Percentiles rank a stretch among this genome's conserved stretches.
These are phyloP conservation scores for Mycena maculata DNA, from an alignment of 768 basidiomycete genomes.

Conservation along the genomic window DNA sequence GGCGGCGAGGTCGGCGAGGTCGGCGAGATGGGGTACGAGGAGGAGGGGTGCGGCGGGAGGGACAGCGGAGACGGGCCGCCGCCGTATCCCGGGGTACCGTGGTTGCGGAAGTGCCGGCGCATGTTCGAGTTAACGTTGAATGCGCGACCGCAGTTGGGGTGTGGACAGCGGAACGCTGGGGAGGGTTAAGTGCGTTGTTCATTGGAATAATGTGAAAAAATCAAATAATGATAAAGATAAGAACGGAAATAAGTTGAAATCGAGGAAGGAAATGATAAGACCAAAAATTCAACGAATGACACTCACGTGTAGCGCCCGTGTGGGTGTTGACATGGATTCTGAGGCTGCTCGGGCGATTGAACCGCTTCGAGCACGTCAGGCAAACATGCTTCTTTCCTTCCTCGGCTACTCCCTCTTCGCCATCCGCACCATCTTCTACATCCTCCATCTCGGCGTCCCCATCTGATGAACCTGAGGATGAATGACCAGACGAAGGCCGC, in stretches of 20 bases:
- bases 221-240: conserved; percentile 38
- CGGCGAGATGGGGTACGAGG: background rate
- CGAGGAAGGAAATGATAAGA: background rate
- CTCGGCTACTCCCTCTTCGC: conserved; percentile 36
- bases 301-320: conserved; percentile 75
- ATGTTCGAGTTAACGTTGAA: conserved; percentile 40
- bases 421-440: conserved; percentile 38
- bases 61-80: background rate
- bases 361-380: conserved; percentile 68
- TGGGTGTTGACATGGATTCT: conserved; percentile 76
- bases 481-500: background rate
- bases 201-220: background rate
- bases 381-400: conserved; percentile 61
- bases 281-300: background rate
- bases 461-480: conserved; percentile 7
- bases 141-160: background rate
- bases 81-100: background rate
- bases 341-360: conserved; percentile 76
- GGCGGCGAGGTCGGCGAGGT: background rate
- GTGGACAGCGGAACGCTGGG: background rate
- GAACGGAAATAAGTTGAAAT: no score
- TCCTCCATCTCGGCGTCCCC: conserved; percentile 38
- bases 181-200: background rate
- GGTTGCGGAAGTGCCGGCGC: conserved; percentile 6
- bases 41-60: background rate